Evolutionary conservation across 148 eudicot genomes (phyloP).

Genomic region (Camellia japonica): DNA sequence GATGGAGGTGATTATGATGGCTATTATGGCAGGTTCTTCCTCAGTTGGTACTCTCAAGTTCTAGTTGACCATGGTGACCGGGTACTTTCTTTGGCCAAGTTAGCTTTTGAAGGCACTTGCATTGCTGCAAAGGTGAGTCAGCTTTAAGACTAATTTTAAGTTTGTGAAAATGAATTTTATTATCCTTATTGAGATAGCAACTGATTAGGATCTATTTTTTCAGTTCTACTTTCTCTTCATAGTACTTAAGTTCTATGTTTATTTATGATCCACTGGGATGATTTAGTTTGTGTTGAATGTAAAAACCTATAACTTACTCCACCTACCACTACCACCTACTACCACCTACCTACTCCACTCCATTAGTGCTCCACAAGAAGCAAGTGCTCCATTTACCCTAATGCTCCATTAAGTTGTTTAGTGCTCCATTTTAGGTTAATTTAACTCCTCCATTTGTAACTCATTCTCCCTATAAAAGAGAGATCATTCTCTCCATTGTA

Average conservation of each 20-base stretch:
- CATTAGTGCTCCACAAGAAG: too few species aligned
- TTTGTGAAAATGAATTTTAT: not conserved
- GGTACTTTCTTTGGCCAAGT: slow-evolving; percentile 78
- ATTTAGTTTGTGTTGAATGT: too few species aligned
- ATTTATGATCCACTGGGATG: not conserved
- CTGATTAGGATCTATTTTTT: not conserved
- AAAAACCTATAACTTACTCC: too few species aligned
- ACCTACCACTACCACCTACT: too few species aligned
- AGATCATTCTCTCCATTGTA: too few species aligned
- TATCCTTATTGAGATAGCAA: not conserved
- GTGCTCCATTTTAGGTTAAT: too few species aligned
- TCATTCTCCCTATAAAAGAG: too few species aligned
- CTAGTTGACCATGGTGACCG: slow-evolving; percentile 84
- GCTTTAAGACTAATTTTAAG: not conserved
- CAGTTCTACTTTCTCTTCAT: not conserved
- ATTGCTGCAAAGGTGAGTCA: slow-evolving; percentile 75
- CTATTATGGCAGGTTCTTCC: slow-evolving; percentile 93
- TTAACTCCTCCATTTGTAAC: too few species aligned
- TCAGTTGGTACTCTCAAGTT: slow-evolving; percentile 86
- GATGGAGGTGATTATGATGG: slow-evolving; percentile 95
- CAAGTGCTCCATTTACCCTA: too few species aligned
- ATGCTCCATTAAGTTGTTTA: too few species aligned
- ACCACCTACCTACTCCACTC: too few species aligned
- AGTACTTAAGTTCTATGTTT: not conserved
- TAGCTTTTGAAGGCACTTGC: slow-evolving; percentile 87